Evolutionary conservation across 2,329 filamentous ascomycete genomes (phyloP).

Genomic region (Trichoderma aggressivum): DNA sequence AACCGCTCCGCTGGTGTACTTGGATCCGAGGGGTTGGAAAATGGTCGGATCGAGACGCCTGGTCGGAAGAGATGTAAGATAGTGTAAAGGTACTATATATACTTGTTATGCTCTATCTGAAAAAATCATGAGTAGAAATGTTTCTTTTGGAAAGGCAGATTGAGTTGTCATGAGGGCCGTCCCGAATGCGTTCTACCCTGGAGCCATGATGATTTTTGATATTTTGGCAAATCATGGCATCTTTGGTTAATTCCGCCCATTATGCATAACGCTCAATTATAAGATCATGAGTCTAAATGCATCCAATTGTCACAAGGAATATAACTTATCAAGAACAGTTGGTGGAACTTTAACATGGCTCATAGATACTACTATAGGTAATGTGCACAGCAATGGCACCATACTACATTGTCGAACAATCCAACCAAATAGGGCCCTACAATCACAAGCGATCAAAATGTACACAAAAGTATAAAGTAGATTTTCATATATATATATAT

Average conservation of each 20-base stretch:
- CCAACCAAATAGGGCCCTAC: neutral
- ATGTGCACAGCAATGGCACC: neutral
- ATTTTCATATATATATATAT: neutral
- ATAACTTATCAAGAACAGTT: neutral
- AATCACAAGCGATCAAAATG: neutral
- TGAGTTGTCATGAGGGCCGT: neutral
- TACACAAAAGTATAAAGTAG: neutral
- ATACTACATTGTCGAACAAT: neutral
- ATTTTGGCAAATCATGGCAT: neutral
- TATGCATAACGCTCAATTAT: neutral
- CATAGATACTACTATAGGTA: too few relatives aligned
- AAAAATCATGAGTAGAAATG: neutral
- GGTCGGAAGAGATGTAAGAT: constrained; percentile 15
- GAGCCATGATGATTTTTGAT: neutral
- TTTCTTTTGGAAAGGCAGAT: neutral
- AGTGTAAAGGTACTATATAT: constrained; percentile 15
- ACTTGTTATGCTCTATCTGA: constrained; percentile 12
- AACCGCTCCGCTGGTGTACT: neutral
- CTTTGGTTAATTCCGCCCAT: neutral
- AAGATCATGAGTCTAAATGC: fast-evolving
- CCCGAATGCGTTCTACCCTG: neutral
- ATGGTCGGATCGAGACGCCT: neutral
- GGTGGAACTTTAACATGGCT: neutral
- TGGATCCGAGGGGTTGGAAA: neutral
- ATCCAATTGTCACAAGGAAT: neutral